phyloP scores from a whole-genome alignment of 225 moss, liverwort and hornwort genomes.

The Pseudisothecium myosuroides region DNA sequence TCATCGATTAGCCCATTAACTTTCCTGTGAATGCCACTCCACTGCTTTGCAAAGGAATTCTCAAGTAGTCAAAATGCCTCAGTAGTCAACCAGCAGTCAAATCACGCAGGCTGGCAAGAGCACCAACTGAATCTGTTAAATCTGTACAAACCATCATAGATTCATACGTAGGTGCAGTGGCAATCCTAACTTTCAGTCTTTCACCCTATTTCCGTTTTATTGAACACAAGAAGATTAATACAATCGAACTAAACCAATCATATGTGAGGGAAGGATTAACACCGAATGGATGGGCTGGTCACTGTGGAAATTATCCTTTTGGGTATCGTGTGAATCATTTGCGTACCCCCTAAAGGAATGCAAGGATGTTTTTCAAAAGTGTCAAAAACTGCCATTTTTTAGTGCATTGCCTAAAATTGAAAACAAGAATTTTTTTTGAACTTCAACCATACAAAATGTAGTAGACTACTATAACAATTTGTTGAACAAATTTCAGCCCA shows the following conservation, averaged over 20 bases:
- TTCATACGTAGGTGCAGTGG: neutral
- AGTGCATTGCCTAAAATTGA: neutral
- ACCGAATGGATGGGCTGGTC: neutral
- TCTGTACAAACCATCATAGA: constrained; percentile 6
- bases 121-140: constrained; percentile 26
- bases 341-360: accelerated
- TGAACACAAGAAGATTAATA: neutral
- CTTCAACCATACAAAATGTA: neutral
- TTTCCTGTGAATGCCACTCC: neutral
- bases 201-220: neutral
- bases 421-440: neutral
- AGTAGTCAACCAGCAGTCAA: neutral
- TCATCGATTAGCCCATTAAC: neutral
- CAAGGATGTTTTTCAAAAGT: neutral
- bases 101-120: neutral
- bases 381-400: neutral
- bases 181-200: neutral
- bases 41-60: neutral
- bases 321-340: neutral
- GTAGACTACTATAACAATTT: neutral
- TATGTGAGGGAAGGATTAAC: too few relatives aligned
- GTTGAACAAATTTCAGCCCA: neutral
- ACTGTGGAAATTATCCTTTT: accelerated
- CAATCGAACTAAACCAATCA: neutral
- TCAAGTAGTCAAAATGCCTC: neutral